These are phyloP conservation scores for Candida tallmaniae DNA, from an alignment of 805 yeast genomes.

Conservation along the genomic window DNA sequence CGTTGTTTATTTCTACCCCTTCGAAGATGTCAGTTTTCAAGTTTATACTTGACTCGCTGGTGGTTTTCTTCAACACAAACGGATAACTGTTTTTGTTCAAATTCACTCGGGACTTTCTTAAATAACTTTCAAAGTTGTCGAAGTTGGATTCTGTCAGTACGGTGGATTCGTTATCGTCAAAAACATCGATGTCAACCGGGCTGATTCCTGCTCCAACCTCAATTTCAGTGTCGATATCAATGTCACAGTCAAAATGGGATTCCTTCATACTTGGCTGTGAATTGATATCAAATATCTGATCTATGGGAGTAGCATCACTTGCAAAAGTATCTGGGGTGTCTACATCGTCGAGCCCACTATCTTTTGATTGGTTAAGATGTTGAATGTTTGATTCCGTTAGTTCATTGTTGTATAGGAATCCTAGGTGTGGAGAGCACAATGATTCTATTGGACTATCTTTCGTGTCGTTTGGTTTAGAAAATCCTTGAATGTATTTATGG, in stretches of 20 bases:
- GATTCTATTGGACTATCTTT: not conserved
- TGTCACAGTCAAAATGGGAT: not conserved
- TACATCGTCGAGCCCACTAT: not conserved
- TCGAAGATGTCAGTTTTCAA: constrained; percentile 3
- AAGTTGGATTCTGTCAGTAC: constrained; percentile 7
- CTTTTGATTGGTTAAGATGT: not conserved
- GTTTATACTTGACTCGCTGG: constrained; percentile 11
- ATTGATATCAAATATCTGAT: constrained; percentile 4
- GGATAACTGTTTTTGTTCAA: constrained; percentile 15
- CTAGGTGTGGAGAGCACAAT: no score
- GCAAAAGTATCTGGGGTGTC: not conserved
- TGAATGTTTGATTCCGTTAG: not conserved
- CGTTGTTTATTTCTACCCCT: constrained; percentile 3
- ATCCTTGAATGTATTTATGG: no score
- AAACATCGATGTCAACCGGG: constrained; percentile 3
- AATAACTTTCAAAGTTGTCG: constrained; percentile 23
- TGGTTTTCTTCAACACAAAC: constrained; percentile 19
- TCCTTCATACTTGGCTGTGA: not conserved
- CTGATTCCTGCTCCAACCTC: not conserved
- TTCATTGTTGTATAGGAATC: not conserved
- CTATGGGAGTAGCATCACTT: constrained; percentile 11
- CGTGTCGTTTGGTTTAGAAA: no score
- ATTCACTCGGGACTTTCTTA: constrained; percentile 31
- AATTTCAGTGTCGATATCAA: not conserved
- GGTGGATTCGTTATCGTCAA: constrained; percentile 12